These are phyloP conservation scores for Picea abies DNA, from an alignment of 83 land plant species.

Conservation along the genomic window DNA sequence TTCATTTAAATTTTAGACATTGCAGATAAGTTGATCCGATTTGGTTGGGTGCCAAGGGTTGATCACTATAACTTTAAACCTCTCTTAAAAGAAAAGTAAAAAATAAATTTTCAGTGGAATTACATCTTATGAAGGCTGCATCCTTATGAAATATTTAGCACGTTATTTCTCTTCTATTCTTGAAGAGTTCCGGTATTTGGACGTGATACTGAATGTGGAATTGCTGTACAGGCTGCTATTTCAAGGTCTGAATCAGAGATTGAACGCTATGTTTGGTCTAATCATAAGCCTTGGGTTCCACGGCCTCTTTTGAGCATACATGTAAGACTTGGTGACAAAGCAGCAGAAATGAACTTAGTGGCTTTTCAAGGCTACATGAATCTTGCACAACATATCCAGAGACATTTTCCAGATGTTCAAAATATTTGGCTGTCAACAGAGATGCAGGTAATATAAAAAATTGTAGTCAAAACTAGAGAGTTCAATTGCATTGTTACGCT, in stretches of 20 bases:
- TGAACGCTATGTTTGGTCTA: constrained; percentile 72
- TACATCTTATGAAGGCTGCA: background rate
- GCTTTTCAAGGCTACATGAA: constrained; percentile 70
- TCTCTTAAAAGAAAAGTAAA: background rate
- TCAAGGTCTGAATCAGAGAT: constrained; percentile 38
- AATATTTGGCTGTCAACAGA: constrained; percentile 92
- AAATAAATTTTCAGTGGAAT: background rate
- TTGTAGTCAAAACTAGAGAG: too few relatives aligned
- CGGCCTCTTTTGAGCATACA: constrained; percentile 85
- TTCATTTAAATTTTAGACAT: background rate
- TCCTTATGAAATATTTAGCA: background rate
- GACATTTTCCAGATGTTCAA: constrained; percentile 63
- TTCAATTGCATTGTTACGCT: too few relatives aligned
- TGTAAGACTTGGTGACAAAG: constrained; percentile 95
- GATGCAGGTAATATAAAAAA: constrained; percentile 68
- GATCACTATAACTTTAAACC: background rate
- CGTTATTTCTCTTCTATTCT: background rate
- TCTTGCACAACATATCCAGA: constrained; percentile 66
- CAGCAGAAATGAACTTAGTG: constrained; percentile 81
- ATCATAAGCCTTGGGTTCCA: constrained; percentile 82
- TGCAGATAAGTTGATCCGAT: background rate
- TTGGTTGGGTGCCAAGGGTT: background rate
- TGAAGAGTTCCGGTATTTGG: background rate
- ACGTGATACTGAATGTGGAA: background rate
- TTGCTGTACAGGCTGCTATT: constrained; percentile 16